phyloP scores from a whole-genome alignment of 2,329 filamentous ascomycete species.

The Fusarium redolens region DNA sequence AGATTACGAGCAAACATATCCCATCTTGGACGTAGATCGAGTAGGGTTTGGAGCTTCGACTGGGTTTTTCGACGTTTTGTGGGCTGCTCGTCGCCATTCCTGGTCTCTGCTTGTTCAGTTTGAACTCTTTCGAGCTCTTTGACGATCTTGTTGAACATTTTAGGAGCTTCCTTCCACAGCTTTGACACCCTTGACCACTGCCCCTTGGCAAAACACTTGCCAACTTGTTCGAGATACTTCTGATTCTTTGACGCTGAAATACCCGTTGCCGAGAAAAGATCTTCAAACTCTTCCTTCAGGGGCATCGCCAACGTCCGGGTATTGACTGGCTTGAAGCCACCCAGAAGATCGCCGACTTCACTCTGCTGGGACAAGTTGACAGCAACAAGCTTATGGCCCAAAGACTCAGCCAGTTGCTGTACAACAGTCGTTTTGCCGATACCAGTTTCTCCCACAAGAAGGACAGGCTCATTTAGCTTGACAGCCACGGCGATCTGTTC shows the following conservation, averaged over 20 bases:
- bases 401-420: conserved; percentile 86
- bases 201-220: conserved; percentile 81
- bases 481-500: conserved; percentile 90
- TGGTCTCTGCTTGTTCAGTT: conserved; percentile 50
- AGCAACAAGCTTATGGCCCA: conserved; percentile 88
- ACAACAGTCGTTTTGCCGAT: conserved; percentile 98
- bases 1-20: conserved; percentile 80
- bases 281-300: conserved; percentile 92
- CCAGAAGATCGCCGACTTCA: conserved; percentile 93
- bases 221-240: conserved; percentile 83
- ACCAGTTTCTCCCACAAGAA: conserved; percentile 98
- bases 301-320: conserved; percentile 88
- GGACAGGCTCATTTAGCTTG: conserved; percentile 84
- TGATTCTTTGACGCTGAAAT: conserved; percentile 91
- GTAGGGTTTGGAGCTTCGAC: conserved; percentile 73
- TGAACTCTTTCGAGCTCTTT: conserved; percentile 63
- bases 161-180: conserved; percentile 88
- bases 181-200: conserved; percentile 90
- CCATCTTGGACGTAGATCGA: conserved; percentile 76
- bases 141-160: conserved; percentile 83
- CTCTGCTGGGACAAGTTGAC: conserved; percentile 99
- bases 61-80: conserved; percentile 75
- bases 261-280: conserved; percentile 84
- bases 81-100: conserved; percentile 63
- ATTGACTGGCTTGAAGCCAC: conserved; percentile 96